These are phyloP conservation scores for Sanghuangporus baumii DNA, from an alignment of 1,284 basidiomycete genomes.

Conservation along the genomic window DNA sequence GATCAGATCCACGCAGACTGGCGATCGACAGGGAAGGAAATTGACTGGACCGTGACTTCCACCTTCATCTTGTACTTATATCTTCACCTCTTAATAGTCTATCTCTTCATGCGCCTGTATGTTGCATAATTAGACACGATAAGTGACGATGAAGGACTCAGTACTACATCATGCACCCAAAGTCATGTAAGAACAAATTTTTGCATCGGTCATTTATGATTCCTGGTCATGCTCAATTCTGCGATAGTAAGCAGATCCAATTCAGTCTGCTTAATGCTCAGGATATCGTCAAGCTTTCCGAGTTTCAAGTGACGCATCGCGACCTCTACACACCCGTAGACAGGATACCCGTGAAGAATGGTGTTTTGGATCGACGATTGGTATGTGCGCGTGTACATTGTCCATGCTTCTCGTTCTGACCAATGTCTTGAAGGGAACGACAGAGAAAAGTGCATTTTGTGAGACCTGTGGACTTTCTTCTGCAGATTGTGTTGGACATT, in stretches of 20 bases:
- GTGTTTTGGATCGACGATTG: constrained; percentile 85
- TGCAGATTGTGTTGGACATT: constrained; percentile 96
- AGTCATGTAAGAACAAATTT: constrained; percentile 66
- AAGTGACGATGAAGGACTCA: constrained; percentile 69
- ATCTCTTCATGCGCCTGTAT: neutral
- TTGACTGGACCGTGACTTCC: neutral
- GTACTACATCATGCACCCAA: constrained; percentile 87
- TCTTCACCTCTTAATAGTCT: neutral
- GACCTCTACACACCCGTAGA: constrained; percentile 84
- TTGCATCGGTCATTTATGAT: neutral
- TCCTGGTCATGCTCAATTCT: neutral
- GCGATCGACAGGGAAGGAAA: constrained; percentile 10
- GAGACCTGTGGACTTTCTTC: constrained; percentile 92
- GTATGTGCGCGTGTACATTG: constrained; percentile 38
- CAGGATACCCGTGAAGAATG: constrained; percentile 82
- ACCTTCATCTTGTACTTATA: neutral
- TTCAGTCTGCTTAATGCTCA: constrained; percentile 90
- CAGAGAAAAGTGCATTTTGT: constrained; percentile 89
- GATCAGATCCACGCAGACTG: constrained; percentile 18
- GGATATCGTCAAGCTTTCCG: constrained; percentile 89
- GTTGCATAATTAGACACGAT: neutral
- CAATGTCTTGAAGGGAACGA: constrained; percentile 70
- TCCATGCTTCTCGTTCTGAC: constrained; percentile 10
- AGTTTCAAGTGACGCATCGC: constrained; percentile 90
- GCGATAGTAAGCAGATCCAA: constrained; percentile 82